Base-by-base conservation (phyloP, 768 basidiomycete species). In the Pleurotus salmoneostramineus region DNA sequence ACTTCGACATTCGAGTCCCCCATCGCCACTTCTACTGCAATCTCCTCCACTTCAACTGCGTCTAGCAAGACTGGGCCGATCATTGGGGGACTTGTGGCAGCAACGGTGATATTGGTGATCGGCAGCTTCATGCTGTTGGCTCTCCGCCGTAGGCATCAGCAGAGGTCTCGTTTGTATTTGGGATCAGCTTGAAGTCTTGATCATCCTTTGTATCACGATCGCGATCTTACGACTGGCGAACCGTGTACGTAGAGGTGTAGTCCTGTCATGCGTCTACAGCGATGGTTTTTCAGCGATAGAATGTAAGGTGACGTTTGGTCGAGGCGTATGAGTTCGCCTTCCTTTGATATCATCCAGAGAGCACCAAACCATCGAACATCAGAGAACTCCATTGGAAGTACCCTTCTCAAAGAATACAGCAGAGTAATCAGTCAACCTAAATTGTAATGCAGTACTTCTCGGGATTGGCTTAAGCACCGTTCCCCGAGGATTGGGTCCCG, bases 341-440 rank as follows among this genome's bases (percentile, higher is more conserved):
- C 40, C 10, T 10, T 42, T 27, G 21, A 27, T 27, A 27, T 27
- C 21, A 27, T 27, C 3, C 21, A 27, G 21, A 27, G 21, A 27
- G 21, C 21, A 27, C 21, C 21, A 27, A 27, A 27, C 21, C 21
- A 27, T 27, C 21, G 21, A 27, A 27, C 21, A 27, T 17, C 31
- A 89, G 43, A 91, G 69, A 4, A 92, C 83, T 0, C 81, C 85
- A 34, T 76, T 77, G 11, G 83, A 82, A 11, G 84, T 92, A 3
- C 91, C 91, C 59, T 84, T 81, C 58, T 86, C 81, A 64, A 93
- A 93, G 72, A 86, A 92, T 0, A 82, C 70, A 2, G 83, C 81
- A 2, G 85, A 79, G 6, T 72, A 69, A 60, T 92, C 91, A 11
- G 84, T 83, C 60, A 93, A 70, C 48, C 84, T 76, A 67, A 92